These are phyloP conservation scores for Eucalyptus cloeziana DNA, from an alignment of 345 rosid species.

Conservation along the genomic window DNA sequence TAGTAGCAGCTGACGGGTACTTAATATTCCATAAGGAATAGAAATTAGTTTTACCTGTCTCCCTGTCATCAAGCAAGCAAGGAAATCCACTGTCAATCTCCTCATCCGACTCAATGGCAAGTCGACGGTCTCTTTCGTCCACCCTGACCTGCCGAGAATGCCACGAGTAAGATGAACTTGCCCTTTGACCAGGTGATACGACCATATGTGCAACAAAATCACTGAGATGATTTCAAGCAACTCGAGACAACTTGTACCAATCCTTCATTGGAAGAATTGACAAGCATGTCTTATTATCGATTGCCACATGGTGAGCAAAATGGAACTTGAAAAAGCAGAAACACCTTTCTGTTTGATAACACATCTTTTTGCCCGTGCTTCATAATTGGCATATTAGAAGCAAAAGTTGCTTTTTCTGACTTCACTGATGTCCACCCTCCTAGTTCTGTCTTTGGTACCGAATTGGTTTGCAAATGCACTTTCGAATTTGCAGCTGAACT, in stretches of 20 bases:
- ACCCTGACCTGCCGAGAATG: not conserved
- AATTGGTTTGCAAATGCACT: conserved; percentile 4
- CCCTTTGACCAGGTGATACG: not conserved
- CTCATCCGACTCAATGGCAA: conserved; percentile 64
- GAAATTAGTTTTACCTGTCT: conserved; percentile 27
- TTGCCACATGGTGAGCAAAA: not conserved
- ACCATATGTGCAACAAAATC: not conserved
- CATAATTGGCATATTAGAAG: not conserved
- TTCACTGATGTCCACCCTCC: conserved; percentile 62
- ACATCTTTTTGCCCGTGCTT: conserved; percentile 12
- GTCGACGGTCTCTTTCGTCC: conserved; percentile 35
- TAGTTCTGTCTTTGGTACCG: conserved; percentile 27
- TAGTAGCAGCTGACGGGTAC: not conserved
- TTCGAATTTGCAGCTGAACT: conserved; percentile 26
- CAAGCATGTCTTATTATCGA: not conserved
- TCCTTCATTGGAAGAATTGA: not conserved
- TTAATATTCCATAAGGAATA: not conserved
- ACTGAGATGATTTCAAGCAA: not conserved
- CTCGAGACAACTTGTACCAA: not conserved
- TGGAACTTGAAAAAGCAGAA: not conserved
- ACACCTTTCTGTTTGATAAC: conserved; percentile 23
- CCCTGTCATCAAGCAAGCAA: conserved; percentile 49
- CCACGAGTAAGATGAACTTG: not conserved
- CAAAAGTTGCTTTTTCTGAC: conserved; percentile 4
- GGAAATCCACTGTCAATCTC: conserved; percentile 65